These are phyloP conservation scores for Leucosporidium scottii DNA, from an alignment of 768 basidiomycete species.

Conservation along the genomic window DNA sequence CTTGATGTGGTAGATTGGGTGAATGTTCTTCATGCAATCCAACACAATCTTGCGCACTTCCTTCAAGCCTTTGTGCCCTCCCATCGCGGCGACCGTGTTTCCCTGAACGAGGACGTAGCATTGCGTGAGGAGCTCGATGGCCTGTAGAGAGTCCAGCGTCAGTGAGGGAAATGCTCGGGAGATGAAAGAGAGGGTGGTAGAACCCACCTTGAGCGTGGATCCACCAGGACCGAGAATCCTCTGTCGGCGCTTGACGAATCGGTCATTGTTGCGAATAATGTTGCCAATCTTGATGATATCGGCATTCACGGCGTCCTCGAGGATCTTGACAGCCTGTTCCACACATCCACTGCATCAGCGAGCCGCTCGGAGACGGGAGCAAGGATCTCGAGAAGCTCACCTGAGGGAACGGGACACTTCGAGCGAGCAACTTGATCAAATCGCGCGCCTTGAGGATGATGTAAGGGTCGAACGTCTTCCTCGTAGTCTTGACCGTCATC, in stretches of 20 bases:
- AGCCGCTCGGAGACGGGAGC: background rate
- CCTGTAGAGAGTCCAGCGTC: conserved; percentile 49
- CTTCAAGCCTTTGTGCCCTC: conserved; percentile 86
- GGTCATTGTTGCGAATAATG: conserved; percentile 86
- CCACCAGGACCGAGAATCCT: conserved; percentile 96
- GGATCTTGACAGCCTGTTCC: conserved; percentile 71
- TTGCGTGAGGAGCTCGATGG: conserved; percentile 89
- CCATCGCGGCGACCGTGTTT: conserved; percentile 97
- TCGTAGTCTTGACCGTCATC: conserved; percentile 93
- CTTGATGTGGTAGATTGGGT: conserved; percentile 98
- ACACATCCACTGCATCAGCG: background rate
- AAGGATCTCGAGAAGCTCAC: conserved; percentile 1
- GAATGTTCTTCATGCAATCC: conserved; percentile 99
- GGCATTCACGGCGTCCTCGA: conserved; percentile 82
- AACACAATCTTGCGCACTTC: conserved; percentile 93
- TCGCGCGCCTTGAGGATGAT: conserved; percentile 93
- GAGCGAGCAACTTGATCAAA: conserved; percentile 86
- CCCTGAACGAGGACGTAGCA: conserved; percentile 98
- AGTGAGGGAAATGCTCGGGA: too few relatives aligned
- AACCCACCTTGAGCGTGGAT: conserved; percentile 82
- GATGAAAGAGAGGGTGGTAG: background rate
- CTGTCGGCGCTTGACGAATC: conserved; percentile 92
- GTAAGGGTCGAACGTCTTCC: conserved; percentile 96
- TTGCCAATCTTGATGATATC: conserved; percentile 98
- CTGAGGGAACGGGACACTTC: conserved; percentile 65